Evolutionary conservation across 2,329 filamentous ascomycete genomes (phyloP).

Genomic region (Aspergillus caelatus): DNA sequence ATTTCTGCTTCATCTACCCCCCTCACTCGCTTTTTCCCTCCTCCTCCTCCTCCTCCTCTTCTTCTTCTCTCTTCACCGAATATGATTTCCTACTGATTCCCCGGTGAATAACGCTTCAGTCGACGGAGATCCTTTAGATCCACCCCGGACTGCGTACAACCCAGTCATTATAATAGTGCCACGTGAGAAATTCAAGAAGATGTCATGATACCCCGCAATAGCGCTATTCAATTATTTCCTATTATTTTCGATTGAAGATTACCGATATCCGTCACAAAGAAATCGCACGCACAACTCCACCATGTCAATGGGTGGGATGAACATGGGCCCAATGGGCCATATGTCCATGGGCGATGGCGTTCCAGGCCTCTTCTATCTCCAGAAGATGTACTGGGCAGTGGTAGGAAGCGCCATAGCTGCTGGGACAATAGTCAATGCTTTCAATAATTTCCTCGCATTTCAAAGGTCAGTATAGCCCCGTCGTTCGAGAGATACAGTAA

Average conservation of each 20-base stretch:
- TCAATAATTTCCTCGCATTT: constrained; percentile 52
- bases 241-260: neutral
- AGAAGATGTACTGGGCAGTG: constrained; percentile 57
- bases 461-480: constrained; percentile 46
- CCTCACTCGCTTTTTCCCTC: neutral
- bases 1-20: neutral
- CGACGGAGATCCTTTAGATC: neutral
- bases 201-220: constrained; percentile 4
- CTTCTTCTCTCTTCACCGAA: neutral
- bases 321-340: constrained; percentile 33
- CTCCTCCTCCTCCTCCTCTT: too few relatives aligned
- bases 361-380: constrained; percentile 51
- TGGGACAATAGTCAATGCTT: constrained; percentile 41
- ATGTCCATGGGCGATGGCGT: constrained; percentile 49
- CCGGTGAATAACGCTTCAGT: neutral
- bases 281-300: neutral
- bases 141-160: neutral
- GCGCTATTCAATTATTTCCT: neutral
- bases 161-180: neutral
- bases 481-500: neutral
- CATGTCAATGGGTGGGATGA: constrained; percentile 30
- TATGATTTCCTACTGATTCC: neutral
- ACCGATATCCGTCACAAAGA: neutral
- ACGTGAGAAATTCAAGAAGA: neutral
- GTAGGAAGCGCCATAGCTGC: constrained; percentile 44